These are phyloP conservation scores for Fistulinella prunicolor DNA, from an alignment of 768 basidiomycete species.

Conservation along the genomic window DNA sequence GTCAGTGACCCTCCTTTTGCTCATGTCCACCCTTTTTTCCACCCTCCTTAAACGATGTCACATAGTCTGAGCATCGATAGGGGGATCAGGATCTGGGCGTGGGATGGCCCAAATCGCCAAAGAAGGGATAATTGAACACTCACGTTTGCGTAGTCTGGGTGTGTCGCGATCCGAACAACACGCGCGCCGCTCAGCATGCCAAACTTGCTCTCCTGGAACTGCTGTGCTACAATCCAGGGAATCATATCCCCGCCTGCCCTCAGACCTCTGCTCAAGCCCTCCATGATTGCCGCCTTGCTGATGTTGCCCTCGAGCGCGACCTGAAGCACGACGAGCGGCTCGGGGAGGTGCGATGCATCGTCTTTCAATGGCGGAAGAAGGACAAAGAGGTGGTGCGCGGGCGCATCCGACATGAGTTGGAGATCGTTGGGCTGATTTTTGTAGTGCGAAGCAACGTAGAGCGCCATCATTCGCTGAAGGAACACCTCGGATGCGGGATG, in stretches of 20 bases:
- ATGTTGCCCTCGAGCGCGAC: slow-evolving; percentile 96
- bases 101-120: no score
- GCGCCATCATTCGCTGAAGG: slow-evolving; percentile 96
- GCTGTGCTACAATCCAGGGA: slow-evolving; percentile 91
- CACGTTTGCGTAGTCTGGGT: slow-evolving; percentile 92
- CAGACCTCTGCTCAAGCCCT: slow-evolving; percentile 78
- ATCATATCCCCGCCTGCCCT: slow-evolving; percentile 95
- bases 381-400: slow-evolving; percentile 95
- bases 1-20: no score
- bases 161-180: slow-evolving; percentile 89
- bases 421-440: slow-evolving; percentile 99
- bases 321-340: slow-evolving; percentile 93
- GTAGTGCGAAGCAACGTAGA: slow-evolving; percentile 97
- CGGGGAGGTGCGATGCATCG: slow-evolving; percentile 86
- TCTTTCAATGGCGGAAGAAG: slow-evolving; percentile 90
- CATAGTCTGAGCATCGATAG: no score
- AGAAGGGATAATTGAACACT: slow-evolving; percentile 36
- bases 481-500: slow-evolving; percentile 98
- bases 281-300: slow-evolving; percentile 79
- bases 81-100: no score
- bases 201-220: slow-evolving; percentile 96
- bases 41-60: no score
- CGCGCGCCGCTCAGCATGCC: slow-evolving; percentile 88
- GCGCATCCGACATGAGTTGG: slow-evolving; percentile 95
- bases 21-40: no score